Conservation (phyloP, 2,329 filamentous ascomycete species). For the Pseudocercospora eumusae region DNA sequence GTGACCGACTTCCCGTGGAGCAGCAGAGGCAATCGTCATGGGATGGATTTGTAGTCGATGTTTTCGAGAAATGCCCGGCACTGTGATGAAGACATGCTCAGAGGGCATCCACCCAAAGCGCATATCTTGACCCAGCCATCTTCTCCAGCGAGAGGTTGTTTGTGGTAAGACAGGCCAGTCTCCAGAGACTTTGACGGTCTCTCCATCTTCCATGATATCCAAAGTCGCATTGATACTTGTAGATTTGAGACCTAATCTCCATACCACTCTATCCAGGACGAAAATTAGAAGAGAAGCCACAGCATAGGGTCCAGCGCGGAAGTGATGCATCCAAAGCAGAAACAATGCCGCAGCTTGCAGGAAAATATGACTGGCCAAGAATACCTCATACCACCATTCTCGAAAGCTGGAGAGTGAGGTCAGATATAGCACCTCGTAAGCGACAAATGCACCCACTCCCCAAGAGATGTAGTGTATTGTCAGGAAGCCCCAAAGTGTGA, state of each 20-base stretch:
- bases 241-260: slow-evolving; percentile 57
- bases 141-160: neutral
- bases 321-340: slow-evolving; percentile 63
- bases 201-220: slow-evolving; percentile 57
- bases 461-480: slow-evolving; percentile 55
- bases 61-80: slow-evolving; percentile 56
- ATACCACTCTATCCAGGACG: slow-evolving; percentile 58
- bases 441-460: slow-evolving; percentile 57
- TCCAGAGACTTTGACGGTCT: slow-evolving; percentile 56
- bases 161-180: slow-evolving; percentile 43
- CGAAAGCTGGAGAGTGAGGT: slow-evolving; percentile 63
- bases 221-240: slow-evolving; percentile 53
- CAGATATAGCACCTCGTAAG: slow-evolving; percentile 64
- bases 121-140: slow-evolving; percentile 35
- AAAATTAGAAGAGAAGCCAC: slow-evolving; percentile 58
- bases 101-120: slow-evolving; percentile 59
- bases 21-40: slow-evolving; percentile 66
- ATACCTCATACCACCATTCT: slow-evolving; percentile 63
- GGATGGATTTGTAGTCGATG: slow-evolving; percentile 64
- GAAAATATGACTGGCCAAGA: slow-evolving; percentile 60
- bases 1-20: slow-evolving; percentile 46
- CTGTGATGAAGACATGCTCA: slow-evolving; percentile 64
- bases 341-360: slow-evolving; percentile 58
- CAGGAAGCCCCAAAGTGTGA: slow-evolving; percentile 55
- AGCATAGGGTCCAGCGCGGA: slow-evolving; percentile 56